Evolutionary conservation across 2,329 filamentous ascomycete species (phyloP), one percentile per base, ranked within the genome.

Genomic region (Fusarium liriodendri): DNA sequence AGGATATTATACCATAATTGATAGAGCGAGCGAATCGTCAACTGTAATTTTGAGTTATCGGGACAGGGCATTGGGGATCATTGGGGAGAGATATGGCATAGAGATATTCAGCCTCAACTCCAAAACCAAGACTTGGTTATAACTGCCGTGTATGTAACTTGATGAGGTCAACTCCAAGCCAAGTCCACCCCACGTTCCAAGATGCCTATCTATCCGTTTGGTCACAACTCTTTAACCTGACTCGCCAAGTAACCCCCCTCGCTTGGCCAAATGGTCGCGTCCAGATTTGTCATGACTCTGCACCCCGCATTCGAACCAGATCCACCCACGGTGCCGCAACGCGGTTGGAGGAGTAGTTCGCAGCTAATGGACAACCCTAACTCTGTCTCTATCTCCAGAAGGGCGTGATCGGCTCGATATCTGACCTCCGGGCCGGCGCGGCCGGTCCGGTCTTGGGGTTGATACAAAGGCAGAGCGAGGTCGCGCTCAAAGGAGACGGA

Each of bases 341-440:
- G n/a, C 63, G 54, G 60, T 70, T 69, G 54, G 54, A 61, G 60
- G 64, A 45, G 45, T 59, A 47, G 59, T 64, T 64, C 33, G 40
- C 61, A 64, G 54, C 57, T 45, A 69, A 40, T 13, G 11, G 18
- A 6, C 22, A 37, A 37, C 22, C 38, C 45, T 37, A 37, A 25
- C 5, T 62, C 35, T 70, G 62, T 63, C 67, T 60, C 60, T 54
- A 50, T 62, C 70, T 62, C 29, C 47, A 29, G 47, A 10, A 42
- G 68, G 42, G 63, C 69, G 71, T 47, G 62, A 71, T 67, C 54
- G 64, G 40, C 32, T 73, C 62, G 61, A 59, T 62, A 65, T 67
- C 54, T 72, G 47, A 64, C 62, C 42, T 64, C 67, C 67, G 69
- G 69, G 38, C 61, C 61, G 61, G 60, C 8, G 10, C 47, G 61